Base-by-base conservation (phyloP, 768 basidiomycete species). In the Termitomyces titanicus region DNA sequence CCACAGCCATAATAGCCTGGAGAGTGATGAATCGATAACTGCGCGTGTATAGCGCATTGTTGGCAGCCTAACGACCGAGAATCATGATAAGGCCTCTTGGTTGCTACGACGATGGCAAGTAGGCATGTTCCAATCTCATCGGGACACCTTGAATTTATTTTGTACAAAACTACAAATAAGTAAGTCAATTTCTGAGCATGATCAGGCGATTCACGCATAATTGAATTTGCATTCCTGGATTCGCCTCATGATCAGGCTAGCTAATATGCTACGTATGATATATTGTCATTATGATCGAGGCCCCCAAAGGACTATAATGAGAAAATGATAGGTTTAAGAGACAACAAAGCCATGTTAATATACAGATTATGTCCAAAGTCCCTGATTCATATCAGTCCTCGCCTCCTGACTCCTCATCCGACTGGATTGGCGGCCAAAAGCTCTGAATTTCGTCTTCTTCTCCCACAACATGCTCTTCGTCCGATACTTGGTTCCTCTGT, bases 361-460 rank as follows among this genome's bases (percentile, higher is more conserved):
- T 5, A 18, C 11, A 31, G 17, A 29, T 18, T 11, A 3, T 29
- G 2, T 10, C 17, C 29, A n/a, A 11, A 24, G 17, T 47, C 12
- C 24, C n/a, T n/a, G n/a, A n/a, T n/a, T n/a, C n/a, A n/a, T 7
- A 45, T 27, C 12, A 53, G 11, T 43, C 43, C 43, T 53, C 50
- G 22, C 53, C 51, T 17, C 53, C 56, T 31, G 58, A 57, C 9
- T 58, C 57, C 11, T 61, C 54, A 47, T 56, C 46, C 22, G 38
- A 22, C 24, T 61, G 50, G 51, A 63, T 34, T 17, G 56, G 46
- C n/a, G 63, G 61, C 63, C 61, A 64, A 27, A 66, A 64, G 45
- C 38, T 59, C 8, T 55, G 51, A 35, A 67, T 53, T 17, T 27
- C 42, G 37, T 18, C 18, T 2, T 46, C 45, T 39, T 17, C 11